phyloP scores from a whole-genome alignment of 208 protist genomes.

The Strigomonas oncopelti region DNA sequence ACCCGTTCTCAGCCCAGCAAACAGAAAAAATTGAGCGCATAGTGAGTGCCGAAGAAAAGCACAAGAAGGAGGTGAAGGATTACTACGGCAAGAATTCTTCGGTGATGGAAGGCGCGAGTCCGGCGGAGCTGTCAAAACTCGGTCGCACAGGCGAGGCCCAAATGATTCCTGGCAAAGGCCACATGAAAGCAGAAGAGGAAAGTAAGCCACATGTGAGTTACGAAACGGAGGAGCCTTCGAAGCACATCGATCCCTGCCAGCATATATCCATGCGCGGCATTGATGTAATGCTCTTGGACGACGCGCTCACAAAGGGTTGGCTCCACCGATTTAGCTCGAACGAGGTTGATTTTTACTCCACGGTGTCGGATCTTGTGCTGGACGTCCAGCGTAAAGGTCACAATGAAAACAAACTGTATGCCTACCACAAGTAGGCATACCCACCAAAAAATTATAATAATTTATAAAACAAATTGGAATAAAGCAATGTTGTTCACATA shows the following conservation, averaged over 20 bases:
- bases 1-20: constrained; percentile 77
- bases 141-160: constrained; percentile 71
- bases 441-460: constrained; percentile 12
- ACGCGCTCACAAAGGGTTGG: constrained; percentile 70
- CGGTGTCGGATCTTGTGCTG: constrained; percentile 52
- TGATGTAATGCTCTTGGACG: constrained; percentile 83
- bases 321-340: constrained; percentile 57
- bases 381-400: constrained; percentile 67
- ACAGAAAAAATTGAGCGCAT: constrained; percentile 40
- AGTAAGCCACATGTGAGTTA: constrained; percentile 21
- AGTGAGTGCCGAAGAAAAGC: constrained; percentile 35
- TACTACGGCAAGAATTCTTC: constrained; percentile 6
- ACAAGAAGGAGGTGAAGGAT: constrained; percentile 28
- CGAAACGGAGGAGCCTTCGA: constrained; percentile 22
- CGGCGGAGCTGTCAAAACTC: constrained; percentile 9
- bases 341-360: constrained; percentile 66
- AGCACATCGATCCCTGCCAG: constrained; percentile 53
- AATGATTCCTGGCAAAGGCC: constrained; percentile 38
- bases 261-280: constrained; percentile 76
- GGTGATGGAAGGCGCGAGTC: not conserved
- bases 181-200: constrained; percentile 11
- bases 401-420: constrained; percentile 67
- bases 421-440: constrained; percentile 17
- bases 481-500: not conserved
- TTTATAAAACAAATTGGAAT: too few relatives aligned